phyloP scores from a whole-genome alignment of 805 yeast genomes.

The Schwanniomyces pseudopolymorphus region DNA sequence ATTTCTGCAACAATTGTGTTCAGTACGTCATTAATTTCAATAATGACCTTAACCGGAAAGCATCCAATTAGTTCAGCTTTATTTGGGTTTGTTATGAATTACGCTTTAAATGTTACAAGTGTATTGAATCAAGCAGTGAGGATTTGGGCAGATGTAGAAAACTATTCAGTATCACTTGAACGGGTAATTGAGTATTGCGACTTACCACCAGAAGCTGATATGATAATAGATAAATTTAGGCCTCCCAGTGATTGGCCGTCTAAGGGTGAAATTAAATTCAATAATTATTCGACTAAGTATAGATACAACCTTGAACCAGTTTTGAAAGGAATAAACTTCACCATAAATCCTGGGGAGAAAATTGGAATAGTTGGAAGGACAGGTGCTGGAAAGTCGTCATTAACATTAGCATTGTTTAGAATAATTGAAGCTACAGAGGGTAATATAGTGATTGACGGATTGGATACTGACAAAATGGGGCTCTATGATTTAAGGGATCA shows the following conservation, averaged over 20 bases:
- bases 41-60: conserved; percentile 20
- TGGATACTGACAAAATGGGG: conserved; percentile 68
- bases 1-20: conserved; percentile 53
- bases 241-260: conserved; percentile 68
- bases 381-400: conserved; percentile 42
- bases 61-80: conserved; percentile 29
- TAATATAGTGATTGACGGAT: conserved; percentile 67
- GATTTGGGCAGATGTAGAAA: conserved; percentile 35
- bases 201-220: conserved; percentile 44
- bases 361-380: conserved; percentile 45
- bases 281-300: conserved; percentile 78
- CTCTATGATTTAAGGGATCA: conserved; percentile 73
- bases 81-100: conserved; percentile 38
- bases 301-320: conserved; percentile 80
- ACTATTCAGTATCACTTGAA: conserved; percentile 33
- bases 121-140: conserved; percentile 23
- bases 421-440: conserved; percentile 78
- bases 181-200: conserved; percentile 38
- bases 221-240: conserved; percentile 31
- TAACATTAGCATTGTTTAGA: conserved; percentile 53
- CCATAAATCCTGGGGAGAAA: conserved; percentile 74
- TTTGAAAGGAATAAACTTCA: conserved; percentile 55
- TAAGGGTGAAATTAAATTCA: conserved; percentile 48
- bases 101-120: conserved; percentile 30
- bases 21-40: conserved; percentile 32